phyloP scores from a whole-genome alignment of 179 eudicot genomes.

The Heliamphora pulchella region DNA sequence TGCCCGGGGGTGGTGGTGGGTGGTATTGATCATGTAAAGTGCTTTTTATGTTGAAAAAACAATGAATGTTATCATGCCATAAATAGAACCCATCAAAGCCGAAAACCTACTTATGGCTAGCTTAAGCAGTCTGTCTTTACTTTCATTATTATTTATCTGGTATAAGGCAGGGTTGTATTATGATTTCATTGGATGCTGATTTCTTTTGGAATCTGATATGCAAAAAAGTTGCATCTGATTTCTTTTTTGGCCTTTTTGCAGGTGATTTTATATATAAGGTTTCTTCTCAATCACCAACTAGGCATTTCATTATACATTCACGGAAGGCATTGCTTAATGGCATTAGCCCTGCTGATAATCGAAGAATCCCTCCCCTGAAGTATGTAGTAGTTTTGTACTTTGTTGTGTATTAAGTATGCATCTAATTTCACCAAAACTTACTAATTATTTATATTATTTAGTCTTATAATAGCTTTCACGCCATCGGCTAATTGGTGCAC shows the following conservation, averaged over 20 bases:
- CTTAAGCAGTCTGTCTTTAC: background rate
- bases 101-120: background rate
- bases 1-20: too few species aligned
- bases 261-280: constrained; percentile 91
- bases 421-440: background rate
- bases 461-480: background rate
- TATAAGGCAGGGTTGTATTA: background rate
- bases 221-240: background rate
- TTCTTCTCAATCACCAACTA: constrained; percentile 89
- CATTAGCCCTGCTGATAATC: constrained; percentile 86
- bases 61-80: background rate
- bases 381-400: constrained; percentile 30
- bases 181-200: background rate
- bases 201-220: background rate
- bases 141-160: background rate
- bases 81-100: background rate
- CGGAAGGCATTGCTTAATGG: constrained; percentile 95
- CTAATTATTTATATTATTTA: background rate
- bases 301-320: constrained; percentile 92
- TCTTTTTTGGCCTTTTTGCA: constrained; percentile 24
- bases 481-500: background rate
- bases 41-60: background rate
- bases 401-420: background rate
- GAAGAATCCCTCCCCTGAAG: constrained; percentile 89
- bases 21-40: too few species aligned